Percentiles rank a stretch among this genome's conserved stretches.
Evolutionary conservation across 805 yeast genomes (phyloP).

Genomic region (Komagataella populi): DNA sequence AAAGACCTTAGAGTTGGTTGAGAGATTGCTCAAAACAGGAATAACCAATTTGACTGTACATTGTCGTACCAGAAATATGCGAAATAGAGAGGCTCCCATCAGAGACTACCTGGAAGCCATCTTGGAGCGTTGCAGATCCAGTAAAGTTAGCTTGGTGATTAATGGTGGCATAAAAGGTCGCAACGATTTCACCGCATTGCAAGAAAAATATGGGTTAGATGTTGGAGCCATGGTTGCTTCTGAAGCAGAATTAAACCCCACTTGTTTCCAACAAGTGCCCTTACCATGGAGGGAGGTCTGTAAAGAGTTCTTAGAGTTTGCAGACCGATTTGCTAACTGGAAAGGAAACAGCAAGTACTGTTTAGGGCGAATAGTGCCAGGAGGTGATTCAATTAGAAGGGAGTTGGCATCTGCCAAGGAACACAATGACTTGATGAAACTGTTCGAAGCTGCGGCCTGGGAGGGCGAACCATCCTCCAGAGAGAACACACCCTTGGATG

Average conservation of each 20-base stretch:
- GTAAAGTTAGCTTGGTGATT: conserved; percentile 59
- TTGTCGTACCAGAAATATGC: conserved; percentile 81
- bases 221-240: conserved; percentile 94
- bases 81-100: conserved; percentile 73
- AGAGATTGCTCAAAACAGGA: conserved; percentile 57
- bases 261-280: conserved; percentile 43
- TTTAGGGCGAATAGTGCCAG: conserved; percentile 61
- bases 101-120: conserved; percentile 56
- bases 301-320: conserved; percentile 40
- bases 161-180: conserved; percentile 64
- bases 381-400: conserved; percentile 6
- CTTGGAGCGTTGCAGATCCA: conserved; percentile 41
- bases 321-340: conserved; percentile 45
- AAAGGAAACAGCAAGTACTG: conserved; percentile 72
- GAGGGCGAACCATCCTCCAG: neutral
- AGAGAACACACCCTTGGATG: neutral
- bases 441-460: neutral
- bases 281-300: conserved; percentile 41
- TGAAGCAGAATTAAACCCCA: conserved; percentile 76
- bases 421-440: neutral
- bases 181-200: conserved; percentile 38
- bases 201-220: conserved; percentile 35
- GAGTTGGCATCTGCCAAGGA: neutral
- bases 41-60: conserved; percentile 79
- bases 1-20: conserved; percentile 46